Conservation (phyloP, 2,329 filamentous ascomycete species). For the Fusarium miscanthi region DNA sequence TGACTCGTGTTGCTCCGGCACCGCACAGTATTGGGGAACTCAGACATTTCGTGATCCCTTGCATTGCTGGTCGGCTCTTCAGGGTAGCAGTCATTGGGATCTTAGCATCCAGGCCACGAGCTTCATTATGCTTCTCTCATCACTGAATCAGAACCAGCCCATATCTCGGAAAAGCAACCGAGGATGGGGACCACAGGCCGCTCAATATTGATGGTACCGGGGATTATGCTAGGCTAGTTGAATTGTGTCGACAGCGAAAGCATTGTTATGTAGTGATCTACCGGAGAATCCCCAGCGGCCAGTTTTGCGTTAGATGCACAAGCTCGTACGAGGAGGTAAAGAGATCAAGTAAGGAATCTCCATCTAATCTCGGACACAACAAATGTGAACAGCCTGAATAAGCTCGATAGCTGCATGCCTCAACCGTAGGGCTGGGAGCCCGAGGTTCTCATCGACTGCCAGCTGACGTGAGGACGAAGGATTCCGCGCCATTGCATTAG, state of each 20-base stretch:
- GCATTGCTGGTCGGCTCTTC: constrained; percentile 1
- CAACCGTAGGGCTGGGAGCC: constrained; percentile 6
- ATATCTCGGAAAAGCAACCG: constrained; percentile 30
- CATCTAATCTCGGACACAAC: not conserved
- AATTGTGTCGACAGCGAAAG: not conserved
- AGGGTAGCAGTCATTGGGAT: constrained; percentile 22
- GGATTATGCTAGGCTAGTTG: not conserved
- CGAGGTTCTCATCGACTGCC: constrained; percentile 10
- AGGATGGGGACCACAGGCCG: not conserved
- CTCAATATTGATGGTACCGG: not conserved
- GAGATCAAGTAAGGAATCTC: not conserved
- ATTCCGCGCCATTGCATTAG: not conserved
- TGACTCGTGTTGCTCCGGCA: not conserved
- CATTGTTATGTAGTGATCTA: not conserved
- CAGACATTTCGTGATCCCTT: constrained; percentile 4
- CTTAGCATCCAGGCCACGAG: constrained; percentile 1
- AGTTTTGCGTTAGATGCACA: not conserved
- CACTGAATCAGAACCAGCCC: constrained; percentile 1
- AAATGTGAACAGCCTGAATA: not conserved
- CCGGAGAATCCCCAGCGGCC: not conserved
- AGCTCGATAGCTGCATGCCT: not conserved
- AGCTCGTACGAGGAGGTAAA: not conserved
- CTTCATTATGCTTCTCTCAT: constrained; percentile 3
- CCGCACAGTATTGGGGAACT: not conserved
- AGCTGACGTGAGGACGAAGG: constrained; percentile 35